phyloP scores from a whole-genome alignment of 2,329 filamentous ascomycete species.

The Mollisiaceae sp. region DNA sequence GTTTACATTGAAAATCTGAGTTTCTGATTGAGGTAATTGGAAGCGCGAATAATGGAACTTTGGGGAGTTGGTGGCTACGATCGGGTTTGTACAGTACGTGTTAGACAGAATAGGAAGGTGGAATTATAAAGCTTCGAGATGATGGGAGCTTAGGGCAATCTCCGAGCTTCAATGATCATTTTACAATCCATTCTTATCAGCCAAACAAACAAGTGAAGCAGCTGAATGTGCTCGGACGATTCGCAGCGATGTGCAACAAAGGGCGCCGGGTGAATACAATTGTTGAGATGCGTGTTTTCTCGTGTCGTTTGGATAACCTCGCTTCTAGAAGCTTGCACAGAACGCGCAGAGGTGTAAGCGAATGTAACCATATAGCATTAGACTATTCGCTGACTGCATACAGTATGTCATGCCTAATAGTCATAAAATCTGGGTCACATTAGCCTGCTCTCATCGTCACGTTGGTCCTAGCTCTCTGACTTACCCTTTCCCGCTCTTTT shows the following conservation, averaged over 20 bases:
- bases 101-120: too few species aligned
- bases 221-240: background rate
- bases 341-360: background rate
- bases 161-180: background rate
- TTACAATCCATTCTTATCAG: too few species aligned
- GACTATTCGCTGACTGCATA: constrained; percentile 9
- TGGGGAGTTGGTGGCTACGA: background rate
- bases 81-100: too few species aligned
- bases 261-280: background rate
- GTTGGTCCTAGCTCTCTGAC: constrained; percentile 19
- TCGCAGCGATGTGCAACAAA: constrained; percentile 8
- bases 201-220: too few species aligned
- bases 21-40: background rate
- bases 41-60: background rate
- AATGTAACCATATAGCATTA: constrained; percentile 10
- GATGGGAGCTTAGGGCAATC: background rate
- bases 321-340: constrained; percentile 1
- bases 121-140: background rate
- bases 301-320: constrained; percentile 1
- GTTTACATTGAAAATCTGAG: background rate
- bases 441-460: constrained; percentile 21
- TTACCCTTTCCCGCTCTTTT: constrained; percentile 89
- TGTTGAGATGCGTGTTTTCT: background rate
- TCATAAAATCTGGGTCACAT: constrained; percentile 41
- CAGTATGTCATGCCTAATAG: constrained; percentile 32